Conservation (phyloP, 2,329 filamentous ascomycete species). For the Cyphellophora europaea region DNA sequence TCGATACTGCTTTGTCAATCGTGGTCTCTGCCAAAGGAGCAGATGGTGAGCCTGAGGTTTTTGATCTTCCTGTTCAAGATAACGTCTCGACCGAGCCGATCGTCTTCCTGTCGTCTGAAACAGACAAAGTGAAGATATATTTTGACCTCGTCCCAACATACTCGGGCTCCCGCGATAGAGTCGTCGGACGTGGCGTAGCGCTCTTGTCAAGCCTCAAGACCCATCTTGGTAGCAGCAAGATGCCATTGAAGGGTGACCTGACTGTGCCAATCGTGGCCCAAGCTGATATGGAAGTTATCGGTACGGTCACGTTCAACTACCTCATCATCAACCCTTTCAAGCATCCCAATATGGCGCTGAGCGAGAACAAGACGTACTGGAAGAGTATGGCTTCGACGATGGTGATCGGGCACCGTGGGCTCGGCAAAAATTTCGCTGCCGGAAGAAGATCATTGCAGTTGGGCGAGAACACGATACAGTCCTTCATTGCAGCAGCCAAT, state of each 20-base stretch:
- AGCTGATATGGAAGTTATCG: conserved; percentile 78
- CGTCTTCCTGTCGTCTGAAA: conserved; percentile 71
- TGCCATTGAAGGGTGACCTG: conserved; percentile 84
- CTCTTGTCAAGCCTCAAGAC: conserved; percentile 79
- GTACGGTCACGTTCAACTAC: conserved; percentile 94
- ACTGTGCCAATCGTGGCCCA: conserved; percentile 83
- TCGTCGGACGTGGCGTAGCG: conserved; percentile 82
- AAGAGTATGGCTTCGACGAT: conserved; percentile 84
- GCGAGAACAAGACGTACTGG: conserved; percentile 89
- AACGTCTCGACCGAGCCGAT: conserved; percentile 91
- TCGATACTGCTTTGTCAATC: conserved; percentile 87
- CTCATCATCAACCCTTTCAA: conserved; percentile 87
- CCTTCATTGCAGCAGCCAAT: conserved; percentile 93
- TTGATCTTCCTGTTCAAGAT: conserved; percentile 89
- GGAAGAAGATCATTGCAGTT: conserved; percentile 81
- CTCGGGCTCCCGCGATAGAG: conserved; percentile 67
- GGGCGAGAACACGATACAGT: conserved; percentile 90
- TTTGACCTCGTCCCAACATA: conserved; percentile 97
- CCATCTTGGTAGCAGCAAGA: conserved; percentile 72
- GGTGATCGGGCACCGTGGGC: conserved; percentile 62
- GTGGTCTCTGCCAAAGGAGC: conserved; percentile 82
- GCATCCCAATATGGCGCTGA: conserved; percentile 89
- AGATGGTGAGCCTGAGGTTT: conserved; percentile 73
- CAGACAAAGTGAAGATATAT: conserved; percentile 72
- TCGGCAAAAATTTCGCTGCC: conserved; percentile 79